phyloP scores from a whole-genome alignment of 768 basidiomycete genomes.

The Strobilomyces echinocephalus region DNA sequence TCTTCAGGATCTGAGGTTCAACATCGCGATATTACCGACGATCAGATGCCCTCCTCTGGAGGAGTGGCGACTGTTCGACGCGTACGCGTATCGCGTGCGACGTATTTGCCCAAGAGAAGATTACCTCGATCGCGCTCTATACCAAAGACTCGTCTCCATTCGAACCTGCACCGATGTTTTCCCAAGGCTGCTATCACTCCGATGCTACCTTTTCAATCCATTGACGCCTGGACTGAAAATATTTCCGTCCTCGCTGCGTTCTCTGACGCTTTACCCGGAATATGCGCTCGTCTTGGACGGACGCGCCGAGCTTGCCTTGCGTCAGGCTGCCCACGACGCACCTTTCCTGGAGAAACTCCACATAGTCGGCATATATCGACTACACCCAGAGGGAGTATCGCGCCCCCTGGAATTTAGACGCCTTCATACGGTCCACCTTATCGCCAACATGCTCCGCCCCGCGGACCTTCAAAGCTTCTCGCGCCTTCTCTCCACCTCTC shows the following conservation, averaged over 20 bases:
- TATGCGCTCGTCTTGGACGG: slow-evolving; percentile 9
- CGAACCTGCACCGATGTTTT: slow-evolving; percentile 9
- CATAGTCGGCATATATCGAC: slow-evolving; percentile 3
- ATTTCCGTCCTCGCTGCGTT: slow-evolving; percentile 15
- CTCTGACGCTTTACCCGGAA: slow-evolving; percentile 9
- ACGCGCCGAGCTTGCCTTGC: slow-evolving; percentile 13
- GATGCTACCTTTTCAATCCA: slow-evolving; percentile 9
- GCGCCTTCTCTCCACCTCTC: slow-evolving; percentile 6
- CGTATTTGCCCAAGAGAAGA: slow-evolving; percentile 1
- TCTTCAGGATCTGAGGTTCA: slow-evolving; percentile 3
- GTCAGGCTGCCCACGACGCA: slow-evolving; percentile 12
- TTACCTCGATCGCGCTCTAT: slow-evolving; percentile 13
- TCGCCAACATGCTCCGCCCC: slow-evolving; percentile 6
- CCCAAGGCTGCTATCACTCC: slow-evolving; percentile 10
- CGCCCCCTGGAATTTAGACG: slow-evolving; percentile 4
- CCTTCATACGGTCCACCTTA: slow-evolving; percentile 9
- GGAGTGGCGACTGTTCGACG: slow-evolving; percentile 15
- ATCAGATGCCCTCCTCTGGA: slow-evolving; percentile 11
- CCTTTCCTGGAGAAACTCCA: slow-evolving; percentile 11
- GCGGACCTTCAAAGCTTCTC: slow-evolving; percentile 6
- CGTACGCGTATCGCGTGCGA: slow-evolving; percentile 17
- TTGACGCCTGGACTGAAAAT: slow-evolving; percentile 8
- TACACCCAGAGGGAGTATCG: background rate
- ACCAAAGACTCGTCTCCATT: slow-evolving; percentile 14
- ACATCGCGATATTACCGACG: background rate